These are phyloP conservation scores for Cytospora mali DNA, from an alignment of 2,329 filamentous ascomycete species.

Conservation along the genomic window DNA sequence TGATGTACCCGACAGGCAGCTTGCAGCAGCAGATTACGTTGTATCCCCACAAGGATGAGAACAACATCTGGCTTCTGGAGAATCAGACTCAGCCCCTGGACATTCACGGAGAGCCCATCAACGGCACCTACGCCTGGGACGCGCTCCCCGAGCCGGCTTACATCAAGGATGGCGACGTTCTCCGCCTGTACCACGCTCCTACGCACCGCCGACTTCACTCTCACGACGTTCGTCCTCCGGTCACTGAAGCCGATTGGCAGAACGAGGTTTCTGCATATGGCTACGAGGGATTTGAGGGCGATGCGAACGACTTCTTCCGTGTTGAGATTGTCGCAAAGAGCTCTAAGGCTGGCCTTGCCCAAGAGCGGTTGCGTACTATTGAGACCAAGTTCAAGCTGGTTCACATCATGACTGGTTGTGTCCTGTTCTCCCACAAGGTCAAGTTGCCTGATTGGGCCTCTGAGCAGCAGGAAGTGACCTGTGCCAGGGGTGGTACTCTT, in stretches of 20 bases:
- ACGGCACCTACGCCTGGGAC: slow-evolving; percentile 85
- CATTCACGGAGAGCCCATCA: slow-evolving; percentile 73
- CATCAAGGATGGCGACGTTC: slow-evolving; percentile 77
- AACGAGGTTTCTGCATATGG: slow-evolving; percentile 97
- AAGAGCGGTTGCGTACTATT: slow-evolving; percentile 86
- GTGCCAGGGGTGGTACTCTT: slow-evolving; percentile 84
- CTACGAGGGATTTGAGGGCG: slow-evolving; percentile 93
- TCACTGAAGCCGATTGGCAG: slow-evolving; percentile 90
- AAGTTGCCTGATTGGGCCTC: slow-evolving; percentile 98
- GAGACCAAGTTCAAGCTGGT: slow-evolving; percentile 95
- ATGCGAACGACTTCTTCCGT: slow-evolving; percentile 94
- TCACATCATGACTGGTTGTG: slow-evolving; percentile 95
- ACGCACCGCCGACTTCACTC: slow-evolving; percentile 93
- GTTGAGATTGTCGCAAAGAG: slow-evolving; percentile 92
- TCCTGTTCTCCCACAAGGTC: slow-evolving; percentile 97
- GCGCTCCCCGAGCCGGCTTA: slow-evolving; percentile 64
- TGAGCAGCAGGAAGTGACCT: slow-evolving; percentile 99
- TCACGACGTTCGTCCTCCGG: slow-evolving; percentile 85
- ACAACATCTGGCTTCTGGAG: slow-evolving; percentile 92
- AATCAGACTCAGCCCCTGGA: slow-evolving; percentile 93
- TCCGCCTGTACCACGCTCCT: slow-evolving; percentile 80
- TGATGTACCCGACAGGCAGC: slow-evolving; percentile 97
- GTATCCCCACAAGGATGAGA: slow-evolving; percentile 98
- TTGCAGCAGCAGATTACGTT: slow-evolving; percentile 99
- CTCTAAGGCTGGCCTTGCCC: slow-evolving; percentile 77